Evolutionary conservation across 208 protist species (phyloP).

Genomic region (Kentomonas sorsogonicus): DNA sequence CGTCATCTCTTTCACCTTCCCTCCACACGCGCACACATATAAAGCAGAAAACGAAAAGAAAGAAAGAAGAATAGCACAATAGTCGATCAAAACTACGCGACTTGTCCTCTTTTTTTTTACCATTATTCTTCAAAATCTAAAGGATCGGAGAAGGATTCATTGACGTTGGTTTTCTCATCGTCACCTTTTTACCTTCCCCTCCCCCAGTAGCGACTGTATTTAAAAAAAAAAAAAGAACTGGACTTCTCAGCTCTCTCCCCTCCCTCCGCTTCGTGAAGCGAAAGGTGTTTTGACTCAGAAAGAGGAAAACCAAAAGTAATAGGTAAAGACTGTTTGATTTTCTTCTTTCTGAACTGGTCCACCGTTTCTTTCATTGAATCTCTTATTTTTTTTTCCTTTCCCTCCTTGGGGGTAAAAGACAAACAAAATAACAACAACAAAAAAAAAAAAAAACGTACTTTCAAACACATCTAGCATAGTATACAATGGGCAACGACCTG

Average conservation of each 20-base stretch:
- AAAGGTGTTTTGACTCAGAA: too few relatives aligned
- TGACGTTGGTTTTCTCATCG: neutral
- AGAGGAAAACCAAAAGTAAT: too few relatives aligned
- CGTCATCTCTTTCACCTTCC: neutral
- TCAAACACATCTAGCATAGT: neutral
- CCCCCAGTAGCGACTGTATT: neutral
- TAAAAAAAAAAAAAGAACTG: conserved; percentile 1
- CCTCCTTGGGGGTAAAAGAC: too few relatives aligned
- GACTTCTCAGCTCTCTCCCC: neutral
- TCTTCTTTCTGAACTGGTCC: too few relatives aligned
- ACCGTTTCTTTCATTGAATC: too few relatives aligned
- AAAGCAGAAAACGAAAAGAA: neutral
- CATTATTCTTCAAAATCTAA: too few relatives aligned
- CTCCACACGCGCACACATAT: neutral
- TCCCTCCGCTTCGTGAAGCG: neutral
- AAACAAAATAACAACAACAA: neutral
- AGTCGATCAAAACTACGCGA: neutral
- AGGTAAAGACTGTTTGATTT: too few relatives aligned
- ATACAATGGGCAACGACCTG: too few relatives aligned
- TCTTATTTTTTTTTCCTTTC: conserved; percentile 1
- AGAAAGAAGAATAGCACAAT: neutral
- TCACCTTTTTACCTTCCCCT: neutral
- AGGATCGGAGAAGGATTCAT: too few relatives aligned
- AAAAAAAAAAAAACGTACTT: neutral
- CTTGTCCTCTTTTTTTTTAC: neutral